Base-by-base conservation (phyloP, 2,329 filamentous ascomycete genomes). In the Nannizziopsis arthrosporioides region DNA sequence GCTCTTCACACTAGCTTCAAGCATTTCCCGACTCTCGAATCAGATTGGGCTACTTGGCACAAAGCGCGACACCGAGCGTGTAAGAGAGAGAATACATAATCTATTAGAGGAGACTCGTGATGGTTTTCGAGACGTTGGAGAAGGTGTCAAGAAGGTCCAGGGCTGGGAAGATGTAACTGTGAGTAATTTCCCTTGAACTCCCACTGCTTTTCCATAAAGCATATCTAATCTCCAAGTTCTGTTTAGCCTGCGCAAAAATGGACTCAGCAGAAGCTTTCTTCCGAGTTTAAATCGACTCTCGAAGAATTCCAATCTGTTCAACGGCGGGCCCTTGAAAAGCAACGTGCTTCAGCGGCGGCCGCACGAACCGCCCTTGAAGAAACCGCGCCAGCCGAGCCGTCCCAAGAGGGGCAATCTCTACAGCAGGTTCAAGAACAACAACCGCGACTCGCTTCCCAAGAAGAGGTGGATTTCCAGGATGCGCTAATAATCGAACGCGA, bases 391-490 rank as follows among this genome's bases (percentile, higher is more conserved):
- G 59, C 58, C 27, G 56, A 57, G 4, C 50, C 59, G 30, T 52
- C 53, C 18, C 68, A 58, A 46, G 65, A 69, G 38, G 71, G 73
- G 49, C 74, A 79, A 40, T 74, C 80, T 54, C 81, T 84, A 61
- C 76, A 84, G 56, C 78, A 88, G 59, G 80, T 89, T 57, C 76
- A 88, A 54, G 71, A 90, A 59, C 81, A 92, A 57, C 78, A 89
- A 56, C 73, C 84, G 10, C 85, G 86, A 48, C 75, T 96, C 7
- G 92, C 89, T 1, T 78, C 86, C 22, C 92, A 98, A 65, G 83
- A 87, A 57, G 93, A 98, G 62, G 92, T 98, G 38, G 90, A 98
- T 63, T 98, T 95, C 70, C 92, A 98, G 63, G 92, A 98, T 57
- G 82, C 84, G 12, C 73, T 98, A 50, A 98, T 98, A 61, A 82